phyloP scores from a whole-genome alignment of 176 grass and related monocot species.

The Carex myosuroides region DNA sequence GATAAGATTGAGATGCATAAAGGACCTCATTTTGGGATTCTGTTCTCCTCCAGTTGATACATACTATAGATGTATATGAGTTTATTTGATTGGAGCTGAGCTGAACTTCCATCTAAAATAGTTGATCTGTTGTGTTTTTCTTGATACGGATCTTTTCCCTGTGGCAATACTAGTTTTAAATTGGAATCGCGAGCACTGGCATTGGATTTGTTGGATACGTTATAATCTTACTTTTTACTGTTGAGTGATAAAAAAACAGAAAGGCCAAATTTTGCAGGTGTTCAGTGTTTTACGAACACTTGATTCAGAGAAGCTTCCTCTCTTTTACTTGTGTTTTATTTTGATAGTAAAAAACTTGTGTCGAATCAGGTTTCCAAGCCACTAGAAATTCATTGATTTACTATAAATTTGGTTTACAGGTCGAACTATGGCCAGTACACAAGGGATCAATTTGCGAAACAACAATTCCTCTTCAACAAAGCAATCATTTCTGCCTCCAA shows the following conservation, averaged over 20 bases:
- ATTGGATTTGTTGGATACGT: not conserved
- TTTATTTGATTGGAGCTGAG: slow-evolving; percentile 5
- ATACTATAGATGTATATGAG: not conserved
- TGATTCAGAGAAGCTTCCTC: not conserved
- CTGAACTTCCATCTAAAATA: not conserved
- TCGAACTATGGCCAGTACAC: slow-evolving; percentile 23
- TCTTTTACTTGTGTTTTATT: not conserved
- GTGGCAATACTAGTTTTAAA: not conserved
- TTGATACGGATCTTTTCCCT: not conserved
- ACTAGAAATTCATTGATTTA: not conserved
- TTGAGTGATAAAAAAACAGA: not conserved
- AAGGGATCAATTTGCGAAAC: slow-evolving; percentile 22
- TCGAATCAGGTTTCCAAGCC: not conserved
- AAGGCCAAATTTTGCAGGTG: not conserved
- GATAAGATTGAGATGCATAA: not conserved
- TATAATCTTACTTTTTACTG: slow-evolving; percentile 6
- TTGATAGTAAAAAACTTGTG: not conserved
- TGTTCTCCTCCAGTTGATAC: not conserved
- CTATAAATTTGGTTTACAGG: not conserved
- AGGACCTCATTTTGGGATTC: slow-evolving; percentile 9
- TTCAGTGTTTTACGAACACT: not conserved
- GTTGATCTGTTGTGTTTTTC: slow-evolving; percentile 11
- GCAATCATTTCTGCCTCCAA: slow-evolving; percentile 54
- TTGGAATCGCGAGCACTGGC: not conserved
- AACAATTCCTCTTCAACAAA: slow-evolving; percentile 24